Percentiles rank a stretch among this genome's conserved stretches.
Evolutionary conservation across 1,139 yeast species (phyloP).

Genomic region (Arxiozyma bovina): DNA sequence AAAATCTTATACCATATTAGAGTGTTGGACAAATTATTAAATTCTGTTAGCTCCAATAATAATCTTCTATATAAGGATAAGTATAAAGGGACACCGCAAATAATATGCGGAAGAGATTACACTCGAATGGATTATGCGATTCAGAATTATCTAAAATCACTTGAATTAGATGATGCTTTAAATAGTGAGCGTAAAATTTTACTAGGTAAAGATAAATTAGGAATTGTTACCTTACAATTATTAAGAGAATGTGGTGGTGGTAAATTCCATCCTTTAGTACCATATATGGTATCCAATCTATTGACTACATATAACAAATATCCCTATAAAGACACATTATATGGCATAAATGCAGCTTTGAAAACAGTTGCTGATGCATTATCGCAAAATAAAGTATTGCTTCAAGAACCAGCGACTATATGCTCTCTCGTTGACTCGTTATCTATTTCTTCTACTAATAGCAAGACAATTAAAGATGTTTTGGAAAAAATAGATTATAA

Average conservation of each 20-base stretch:
- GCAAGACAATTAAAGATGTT: slow-evolving; percentile 14
- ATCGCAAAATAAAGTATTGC: slow-evolving; percentile 11
- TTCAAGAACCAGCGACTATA: slow-evolving; percentile 13
- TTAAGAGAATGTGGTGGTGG: slow-evolving; percentile 19
- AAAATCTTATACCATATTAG: slow-evolving; percentile 1
- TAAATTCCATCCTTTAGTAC: slow-evolving; percentile 17
- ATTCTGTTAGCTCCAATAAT: slow-evolving; percentile 16
- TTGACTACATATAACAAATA: slow-evolving; percentile 15
- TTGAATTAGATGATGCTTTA: slow-evolving; percentile 16
- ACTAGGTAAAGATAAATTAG: slow-evolving; percentile 13
- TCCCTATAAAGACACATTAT: slow-evolving; percentile 13
- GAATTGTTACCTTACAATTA: slow-evolving; percentile 23
- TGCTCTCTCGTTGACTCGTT: slow-evolving; percentile 17
- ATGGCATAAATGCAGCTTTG: slow-evolving; percentile 12
- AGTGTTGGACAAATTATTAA: slow-evolving; percentile 16
- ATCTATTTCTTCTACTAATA: slow-evolving; percentile 10
- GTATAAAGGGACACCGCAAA: slow-evolving; percentile 19
- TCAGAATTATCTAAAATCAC: slow-evolving; percentile 16
- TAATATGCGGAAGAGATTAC: slow-evolving; percentile 19
- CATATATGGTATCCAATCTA: slow-evolving; percentile 15
- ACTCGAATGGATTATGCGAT: slow-evolving; percentile 16
- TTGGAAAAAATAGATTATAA: slow-evolving; percentile 21
- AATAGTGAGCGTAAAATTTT: slow-evolving; percentile 1
- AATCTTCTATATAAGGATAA: slow-evolving; percentile 21
- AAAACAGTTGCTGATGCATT: slow-evolving; percentile 14